Conservation (phyloP, 2,329 filamentous ascomycete species). For the Cyphellophora europaea region DNA sequence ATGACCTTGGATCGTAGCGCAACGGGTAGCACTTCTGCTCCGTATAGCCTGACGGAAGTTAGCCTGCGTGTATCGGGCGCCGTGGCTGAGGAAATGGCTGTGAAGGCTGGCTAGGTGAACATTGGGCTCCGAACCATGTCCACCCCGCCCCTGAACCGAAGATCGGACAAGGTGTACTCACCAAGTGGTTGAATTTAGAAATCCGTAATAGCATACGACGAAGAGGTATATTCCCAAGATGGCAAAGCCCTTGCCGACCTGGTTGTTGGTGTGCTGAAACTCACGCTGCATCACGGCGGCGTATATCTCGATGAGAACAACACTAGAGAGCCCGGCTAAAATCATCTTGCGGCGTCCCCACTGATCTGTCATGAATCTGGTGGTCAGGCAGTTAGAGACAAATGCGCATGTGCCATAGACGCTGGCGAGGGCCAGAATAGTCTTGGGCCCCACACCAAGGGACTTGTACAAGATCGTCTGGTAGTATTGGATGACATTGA, state of each 20-base stretch:
- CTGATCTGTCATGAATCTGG: constrained; percentile 44
- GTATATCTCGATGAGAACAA: constrained; percentile 50
- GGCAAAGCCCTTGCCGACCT: constrained; percentile 49
- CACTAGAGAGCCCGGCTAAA: constrained; percentile 40
- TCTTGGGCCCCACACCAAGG: constrained; percentile 37
- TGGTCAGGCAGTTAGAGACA: constrained; percentile 59
- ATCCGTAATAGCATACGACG: constrained; percentile 39
- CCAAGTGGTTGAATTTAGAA: background rate
- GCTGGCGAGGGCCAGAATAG: constrained; percentile 59
- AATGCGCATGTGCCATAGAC: constrained; percentile 91
- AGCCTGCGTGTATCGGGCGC: no score
- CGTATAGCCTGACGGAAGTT: constrained; percentile 81
- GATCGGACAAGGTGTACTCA: no score
- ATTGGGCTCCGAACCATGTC: no score
- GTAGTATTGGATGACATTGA: constrained; percentile 91
- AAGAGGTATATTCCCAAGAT: constrained; percentile 52
- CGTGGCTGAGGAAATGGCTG: no score
- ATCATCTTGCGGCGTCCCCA: constrained; percentile 54
- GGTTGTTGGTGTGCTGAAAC: constrained; percentile 47
- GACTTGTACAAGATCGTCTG: constrained; percentile 65
- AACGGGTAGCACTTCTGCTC: constrained; percentile 73
- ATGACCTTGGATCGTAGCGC: constrained; percentile 83
- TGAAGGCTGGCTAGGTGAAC: no score
- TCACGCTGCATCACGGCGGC: constrained; percentile 49
- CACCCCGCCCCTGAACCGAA: no score